Evolutionary conservation across 2,329 filamentous ascomycete genomes (phyloP).

Genomic region (Proliferodiscus dingleyae): DNA sequence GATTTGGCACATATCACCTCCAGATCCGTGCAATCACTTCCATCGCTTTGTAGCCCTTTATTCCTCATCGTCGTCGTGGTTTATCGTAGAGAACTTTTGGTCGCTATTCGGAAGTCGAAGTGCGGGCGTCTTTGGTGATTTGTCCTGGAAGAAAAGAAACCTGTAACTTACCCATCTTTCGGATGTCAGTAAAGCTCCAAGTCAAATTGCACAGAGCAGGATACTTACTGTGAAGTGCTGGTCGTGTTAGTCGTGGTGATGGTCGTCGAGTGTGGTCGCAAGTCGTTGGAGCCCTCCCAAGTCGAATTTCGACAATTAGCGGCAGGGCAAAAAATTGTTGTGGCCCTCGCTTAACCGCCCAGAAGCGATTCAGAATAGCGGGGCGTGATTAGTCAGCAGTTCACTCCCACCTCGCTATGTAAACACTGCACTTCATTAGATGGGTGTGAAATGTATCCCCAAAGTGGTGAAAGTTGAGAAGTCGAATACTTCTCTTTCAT

Average conservation of each 20-base stretch:
- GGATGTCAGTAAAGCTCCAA: constrained; percentile 29
- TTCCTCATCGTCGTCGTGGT: not conserved
- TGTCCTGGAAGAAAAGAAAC: constrained; percentile 20
- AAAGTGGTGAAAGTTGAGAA: too few relatives aligned
- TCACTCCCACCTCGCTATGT: too few relatives aligned
- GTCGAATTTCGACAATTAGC: constrained; percentile 7
- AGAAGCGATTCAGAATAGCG: too few relatives aligned
- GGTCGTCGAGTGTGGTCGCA: constrained; percentile 35
- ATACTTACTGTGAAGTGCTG: constrained; percentile 44
- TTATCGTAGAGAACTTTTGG: constrained; percentile 1
- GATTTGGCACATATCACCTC: not conserved
- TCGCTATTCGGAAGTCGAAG: too few relatives aligned
- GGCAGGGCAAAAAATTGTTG: not conserved
- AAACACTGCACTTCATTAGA: too few relatives aligned
- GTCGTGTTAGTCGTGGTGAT: constrained; percentile 38
- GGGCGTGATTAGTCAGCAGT: too few relatives aligned
- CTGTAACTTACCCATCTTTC: constrained; percentile 58
- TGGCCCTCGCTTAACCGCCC: not conserved
- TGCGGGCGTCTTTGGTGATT: too few relatives aligned
- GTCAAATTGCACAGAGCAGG: constrained; percentile 15
- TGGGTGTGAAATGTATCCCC: too few relatives aligned
- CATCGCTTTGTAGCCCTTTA: not conserved
- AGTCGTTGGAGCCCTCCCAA: constrained; percentile 14
- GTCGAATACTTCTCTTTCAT: too few relatives aligned
- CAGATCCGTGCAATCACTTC: not conserved